Evolutionary conservation across 1,284 basidiomycete genomes (phyloP), one percentile per base, ranked within the genome.

Genomic region (Sanghuangporus sanghuang): DNA sequence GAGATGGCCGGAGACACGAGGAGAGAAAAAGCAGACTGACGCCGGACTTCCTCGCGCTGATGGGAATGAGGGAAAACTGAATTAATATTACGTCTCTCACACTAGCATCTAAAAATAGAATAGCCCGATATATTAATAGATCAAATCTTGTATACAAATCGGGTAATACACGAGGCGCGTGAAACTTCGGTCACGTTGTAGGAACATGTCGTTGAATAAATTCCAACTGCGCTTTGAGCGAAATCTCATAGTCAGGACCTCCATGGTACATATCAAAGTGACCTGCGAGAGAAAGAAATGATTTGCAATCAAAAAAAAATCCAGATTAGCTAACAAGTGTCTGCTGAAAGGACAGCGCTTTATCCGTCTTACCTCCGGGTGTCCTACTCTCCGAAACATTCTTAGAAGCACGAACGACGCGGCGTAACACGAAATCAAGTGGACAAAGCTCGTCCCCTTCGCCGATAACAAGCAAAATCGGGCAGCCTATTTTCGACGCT

Each of bases 231-330:
- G 67, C 64, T 12, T 65, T 57, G 36, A 65, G 7, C 9, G 61
- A 53, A 27, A 14, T 21, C 27, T 67, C 58, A 52, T 69, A 64
- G 18, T 70, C 67, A n/a, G 67, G 53, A 11, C 50, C 42, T n/a
- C 69, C 71, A 42, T 66, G 67, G 62, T 72, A 73, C 27, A 71
- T 14, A 62, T 69, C 72, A 60, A 73, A 73, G 59, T 73, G 72
- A 11, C 69, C 71, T 65, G 52, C 59, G 64, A 48, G 35, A 38
- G 21, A n/a, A 50, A 46, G n/a, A n/a, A n/a, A n/a, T n/a, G n/a
- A n/a, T n/a, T 0, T 11, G 5, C 23, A 39, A 52, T 5, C 39
- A n/a, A 5, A 6, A n/a, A 5, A 6, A 8, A 52, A 12, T 52
- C 50, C 32, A 52, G 9, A 27, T 23, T 8, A 35, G 9, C 50